Conservation (phyloP, 2,329 filamentous ascomycete species). For the Mariannaea sp. region DNA sequence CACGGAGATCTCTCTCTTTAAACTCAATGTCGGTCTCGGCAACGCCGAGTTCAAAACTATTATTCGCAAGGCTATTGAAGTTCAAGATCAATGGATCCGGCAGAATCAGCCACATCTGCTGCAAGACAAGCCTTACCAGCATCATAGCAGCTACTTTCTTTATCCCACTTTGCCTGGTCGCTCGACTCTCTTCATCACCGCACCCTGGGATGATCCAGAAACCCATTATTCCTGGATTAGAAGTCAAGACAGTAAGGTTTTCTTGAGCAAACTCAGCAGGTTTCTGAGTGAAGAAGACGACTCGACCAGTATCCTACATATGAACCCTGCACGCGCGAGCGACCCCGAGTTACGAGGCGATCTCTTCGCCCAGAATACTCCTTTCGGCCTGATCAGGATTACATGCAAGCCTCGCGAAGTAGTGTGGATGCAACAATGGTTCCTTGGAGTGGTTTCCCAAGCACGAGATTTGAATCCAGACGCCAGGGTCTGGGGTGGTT, state of each 20-base stretch:
- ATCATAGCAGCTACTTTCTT: conserved; percentile 45
- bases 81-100: conserved; percentile 49
- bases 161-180: conserved; percentile 45
- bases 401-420: conserved; percentile 40
- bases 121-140: conserved; percentile 35
- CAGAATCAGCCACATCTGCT: conserved; percentile 44
- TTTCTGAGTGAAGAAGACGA: conserved; percentile 42
- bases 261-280: conserved; percentile 41
- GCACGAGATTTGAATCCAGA: conserved; percentile 40
- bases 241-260: conserved; percentile 46
- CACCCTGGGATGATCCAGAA: conserved; percentile 50
- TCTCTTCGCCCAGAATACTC: conserved; percentile 27
- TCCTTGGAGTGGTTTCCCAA: conserved; percentile 40
- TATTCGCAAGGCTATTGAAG: conserved; percentile 39
- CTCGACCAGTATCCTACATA: conserved; percentile 48
- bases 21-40: conserved; percentile 38
- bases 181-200: conserved; percentile 48
- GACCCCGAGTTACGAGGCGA: conserved; percentile 33
- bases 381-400: conserved; percentile 45
- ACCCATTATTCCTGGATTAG: conserved; percentile 51
- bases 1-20: conserved; percentile 48
- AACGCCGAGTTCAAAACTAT: conserved; percentile 42
- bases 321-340: conserved; percentile 40
- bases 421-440: conserved; percentile 42
- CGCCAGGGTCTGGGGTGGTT: conserved; percentile 45